Base-by-base conservation (phyloP, 768 basidiomycete species). In the Amanita molliuscula region DNA sequence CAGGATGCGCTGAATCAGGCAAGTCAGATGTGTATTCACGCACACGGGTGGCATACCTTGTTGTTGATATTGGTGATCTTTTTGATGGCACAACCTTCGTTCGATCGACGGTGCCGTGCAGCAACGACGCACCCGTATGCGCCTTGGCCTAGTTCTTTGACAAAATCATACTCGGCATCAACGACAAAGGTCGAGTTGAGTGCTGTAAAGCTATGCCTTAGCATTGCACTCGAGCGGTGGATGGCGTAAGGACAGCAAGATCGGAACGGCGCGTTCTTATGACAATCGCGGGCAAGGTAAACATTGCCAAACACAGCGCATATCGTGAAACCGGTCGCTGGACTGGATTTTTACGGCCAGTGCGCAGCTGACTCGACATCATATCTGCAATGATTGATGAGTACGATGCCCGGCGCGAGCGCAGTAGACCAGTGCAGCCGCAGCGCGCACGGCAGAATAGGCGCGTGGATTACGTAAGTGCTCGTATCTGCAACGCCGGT, bases 111-210 rank as follows among this genome's bases (percentile, higher is more conserved):
- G 67, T 92, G 88, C 56, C 81, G 80, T 0, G 94, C 93, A 23
- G 86, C 78, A 50, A 92, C 84, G 55, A 93, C 90, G 61, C 87
- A 92, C 36, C 93, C 91, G 64, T 96, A 95, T 18, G 93, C 92
- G 56, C 94, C 92, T 65, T 94, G 90, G 26, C 93, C 92, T 47
- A 98, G 87, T 61, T 97, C 94, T 70, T 98, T 98, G 67, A 94
- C 89, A 65, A 88, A 95, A 61, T 87, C 80, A 59, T 94, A 96
- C 65, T 89, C 84, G 11, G 82, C 73, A 61, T 94, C 91, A 63
- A 95, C 88, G 54, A 90, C 68, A 62, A 93, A 94, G 44, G 77
- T 84, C 48, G 88, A 89, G 63, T 88, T 88, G 59, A 94, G 80
- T 3, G 90, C 76, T 53, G 76, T 82, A 69, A 93, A 91, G 35